phyloP scores from a whole-genome alignment of 2,329 filamentous ascomycete genomes.

The Paraphoma sp. region DNA sequence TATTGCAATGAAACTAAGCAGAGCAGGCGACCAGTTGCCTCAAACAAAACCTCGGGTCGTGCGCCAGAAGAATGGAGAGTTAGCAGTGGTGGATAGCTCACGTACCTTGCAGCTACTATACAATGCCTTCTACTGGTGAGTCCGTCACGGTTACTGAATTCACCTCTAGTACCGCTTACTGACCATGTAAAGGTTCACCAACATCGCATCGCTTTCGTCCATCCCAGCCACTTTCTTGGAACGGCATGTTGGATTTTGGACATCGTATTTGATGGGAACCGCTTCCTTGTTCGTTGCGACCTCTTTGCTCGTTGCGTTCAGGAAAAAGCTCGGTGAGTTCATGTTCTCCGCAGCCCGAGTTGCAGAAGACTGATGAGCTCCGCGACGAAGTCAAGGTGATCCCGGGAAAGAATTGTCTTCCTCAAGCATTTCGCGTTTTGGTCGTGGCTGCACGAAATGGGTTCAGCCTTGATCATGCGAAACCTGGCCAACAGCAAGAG shows the following conservation, averaged over 20 bases:
- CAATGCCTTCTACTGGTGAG: constrained; percentile 43
- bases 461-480: constrained; percentile 19
- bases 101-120: constrained; percentile 40
- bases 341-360: neutral
- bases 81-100: constrained; percentile 27
- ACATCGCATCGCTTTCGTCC: constrained; percentile 65
- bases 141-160: neutral
- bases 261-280: constrained; percentile 66
- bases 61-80: constrained; percentile 22
- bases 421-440: neutral
- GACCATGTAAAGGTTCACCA: constrained; percentile 63
- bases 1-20: neutral
- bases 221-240: constrained; percentile 74
- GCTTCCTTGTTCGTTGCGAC: constrained; percentile 68
- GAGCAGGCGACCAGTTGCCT: neutral
- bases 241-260: constrained; percentile 71
- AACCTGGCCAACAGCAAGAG: constrained; percentile 13
- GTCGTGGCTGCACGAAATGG: constrained; percentile 14
- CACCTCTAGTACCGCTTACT: constrained; percentile 11
- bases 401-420: constrained; percentile 6
- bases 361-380: neutral
- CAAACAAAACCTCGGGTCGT: constrained; percentile 12
- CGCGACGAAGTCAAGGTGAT: neutral
- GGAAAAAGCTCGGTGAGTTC: neutral
- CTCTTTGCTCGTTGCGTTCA: constrained; percentile 54